These are phyloP conservation scores for Geranomyces variabilis DNA, from an alignment of 192 early-diverging fungal species.

Conservation along the genomic window DNA sequence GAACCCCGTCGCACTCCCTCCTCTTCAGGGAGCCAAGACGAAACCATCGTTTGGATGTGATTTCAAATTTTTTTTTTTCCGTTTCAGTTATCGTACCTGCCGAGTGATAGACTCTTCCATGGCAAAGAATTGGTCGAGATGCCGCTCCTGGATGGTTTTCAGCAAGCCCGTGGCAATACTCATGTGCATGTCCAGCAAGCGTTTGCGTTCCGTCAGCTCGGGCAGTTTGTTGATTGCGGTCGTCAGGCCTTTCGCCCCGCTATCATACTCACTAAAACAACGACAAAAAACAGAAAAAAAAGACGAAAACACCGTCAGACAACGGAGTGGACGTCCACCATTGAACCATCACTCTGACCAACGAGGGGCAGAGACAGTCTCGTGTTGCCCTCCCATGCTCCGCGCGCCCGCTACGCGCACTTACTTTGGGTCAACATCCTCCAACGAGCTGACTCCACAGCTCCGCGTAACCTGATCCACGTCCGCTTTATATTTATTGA, in stretches of 20 bases:
- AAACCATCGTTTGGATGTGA: neutral
- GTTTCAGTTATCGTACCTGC: slow-evolving; percentile 51
- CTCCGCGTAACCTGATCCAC: slow-evolving; percentile 88
- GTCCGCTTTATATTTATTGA: slow-evolving; percentile 93
- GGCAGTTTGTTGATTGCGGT: slow-evolving; percentile 91
- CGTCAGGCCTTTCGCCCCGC: slow-evolving; percentile 86
- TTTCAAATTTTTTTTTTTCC: slow-evolving; percentile 20
- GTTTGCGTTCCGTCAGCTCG: slow-evolving; percentile 91
- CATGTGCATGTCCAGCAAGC: slow-evolving; percentile 97
- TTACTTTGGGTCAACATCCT: slow-evolving; percentile 71
- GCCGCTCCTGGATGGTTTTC: slow-evolving; percentile 86
- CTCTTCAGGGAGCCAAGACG: too few relatives aligned
- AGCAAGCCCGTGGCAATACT: slow-evolving; percentile 91
- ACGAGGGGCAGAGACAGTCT: too few relatives aligned
- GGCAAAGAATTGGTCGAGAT: slow-evolving; percentile 92
- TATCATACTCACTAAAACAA: slow-evolving; percentile 67
- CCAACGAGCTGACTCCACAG: slow-evolving; percentile 79
- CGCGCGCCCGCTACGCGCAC: too few relatives aligned
- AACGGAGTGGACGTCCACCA: too few relatives aligned
- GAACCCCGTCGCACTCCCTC: too few relatives aligned
- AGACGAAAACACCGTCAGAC: neutral
- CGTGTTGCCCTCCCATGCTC: too few relatives aligned
- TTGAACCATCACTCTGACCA: too few relatives aligned
- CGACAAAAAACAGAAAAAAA: neutral
- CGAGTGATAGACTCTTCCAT: slow-evolving; percentile 87